Evolutionary conservation across 805 yeast genomes (phyloP), one percentile per base, ranked within the genome.

Genomic region (Starmerella floricola): DNA sequence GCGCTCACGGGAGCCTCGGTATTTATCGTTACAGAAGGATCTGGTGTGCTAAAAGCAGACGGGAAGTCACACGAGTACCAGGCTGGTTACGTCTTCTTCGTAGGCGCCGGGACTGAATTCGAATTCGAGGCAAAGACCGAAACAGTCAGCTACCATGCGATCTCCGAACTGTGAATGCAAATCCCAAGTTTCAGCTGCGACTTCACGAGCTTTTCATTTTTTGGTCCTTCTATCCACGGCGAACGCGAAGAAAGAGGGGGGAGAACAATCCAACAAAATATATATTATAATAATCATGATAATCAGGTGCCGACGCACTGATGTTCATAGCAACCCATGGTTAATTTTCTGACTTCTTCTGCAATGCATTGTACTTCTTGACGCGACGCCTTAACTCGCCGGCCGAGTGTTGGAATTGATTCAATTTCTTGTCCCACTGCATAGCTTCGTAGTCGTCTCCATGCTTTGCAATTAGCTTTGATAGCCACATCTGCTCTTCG

Each of bases 391-490:
- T 79, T 52, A 88, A 64, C 54, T 85, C 93, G 21, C 94, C 93
- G n/a, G 77, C 78, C 47, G 82, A 71, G 60, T 82, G 85, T 64
- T 87, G 96, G 62, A 71, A 73, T 2, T 78, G 72, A 60, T 88
- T 88, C 48, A 87, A 68, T 60, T 81, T 81, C 62, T 73, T 74
- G 61, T 91, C 98, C 82, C 94, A 81, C 59, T 76, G 79, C 98
- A 91, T 91, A 54, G 78, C 82, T 36, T 72, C 78, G 58, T 77
- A 86, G 59, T 91, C 79, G 51, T 85, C 93, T 15, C 95, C 95
- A 56, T 91, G 76, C 59, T 84, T 85, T 17, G 73, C 74, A 46
- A 77, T 69, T 31, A 91, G 65, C 19, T 61, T 62, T 36, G 59
- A 62, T 32, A 83, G 60, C 94, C 95, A 85, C 27, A 71, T 79